A percentile compares a stretch with the other conserved stretches of the same genome.
Conservation (phyloP, 768 basidiomycete genomes). For the Trametes elegans region DNA sequence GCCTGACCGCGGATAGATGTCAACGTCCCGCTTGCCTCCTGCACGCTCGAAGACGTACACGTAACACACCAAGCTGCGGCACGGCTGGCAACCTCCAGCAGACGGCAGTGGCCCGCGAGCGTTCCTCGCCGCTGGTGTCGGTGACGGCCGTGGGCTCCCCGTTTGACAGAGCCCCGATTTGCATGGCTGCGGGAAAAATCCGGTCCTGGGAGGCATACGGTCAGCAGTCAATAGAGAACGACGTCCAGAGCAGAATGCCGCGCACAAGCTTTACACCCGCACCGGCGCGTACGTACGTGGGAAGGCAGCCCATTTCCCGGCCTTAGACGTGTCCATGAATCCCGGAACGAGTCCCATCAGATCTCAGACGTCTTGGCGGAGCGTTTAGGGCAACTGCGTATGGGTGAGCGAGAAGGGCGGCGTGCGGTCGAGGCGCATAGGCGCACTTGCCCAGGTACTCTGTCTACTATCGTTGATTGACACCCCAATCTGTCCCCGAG, state of each 20-base stretch:
- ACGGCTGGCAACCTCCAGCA: neutral
- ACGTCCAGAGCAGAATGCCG: neutral
- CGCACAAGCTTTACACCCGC: neutral
- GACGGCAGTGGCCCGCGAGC: neutral
- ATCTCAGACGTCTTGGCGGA: constrained; percentile 12
- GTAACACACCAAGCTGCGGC: neutral
- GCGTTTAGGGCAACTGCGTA: neutral
- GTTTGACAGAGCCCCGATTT: neutral
- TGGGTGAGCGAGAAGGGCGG: neutral
- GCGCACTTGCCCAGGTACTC: constrained; percentile 1
- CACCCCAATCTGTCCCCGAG: neutral
- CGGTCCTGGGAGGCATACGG: no score
- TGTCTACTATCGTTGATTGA: neutral
- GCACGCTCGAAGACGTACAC: neutral
- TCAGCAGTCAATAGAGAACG: neutral
- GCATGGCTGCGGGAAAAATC: neutral
- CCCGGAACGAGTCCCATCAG: constrained; percentile 13
- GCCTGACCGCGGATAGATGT: neutral
- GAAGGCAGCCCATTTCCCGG: constrained; percentile 1
- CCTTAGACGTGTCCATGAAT: constrained; percentile 8
- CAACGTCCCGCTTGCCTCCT: neutral
- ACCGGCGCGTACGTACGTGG: constrained; percentile 2
- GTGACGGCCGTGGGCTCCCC: no score
- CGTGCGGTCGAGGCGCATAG: neutral
- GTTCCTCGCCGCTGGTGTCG: neutral